These are phyloP conservation scores for Yarrowia porcina DNA, from an alignment of 805 yeast species.

Conservation along the genomic window DNA sequence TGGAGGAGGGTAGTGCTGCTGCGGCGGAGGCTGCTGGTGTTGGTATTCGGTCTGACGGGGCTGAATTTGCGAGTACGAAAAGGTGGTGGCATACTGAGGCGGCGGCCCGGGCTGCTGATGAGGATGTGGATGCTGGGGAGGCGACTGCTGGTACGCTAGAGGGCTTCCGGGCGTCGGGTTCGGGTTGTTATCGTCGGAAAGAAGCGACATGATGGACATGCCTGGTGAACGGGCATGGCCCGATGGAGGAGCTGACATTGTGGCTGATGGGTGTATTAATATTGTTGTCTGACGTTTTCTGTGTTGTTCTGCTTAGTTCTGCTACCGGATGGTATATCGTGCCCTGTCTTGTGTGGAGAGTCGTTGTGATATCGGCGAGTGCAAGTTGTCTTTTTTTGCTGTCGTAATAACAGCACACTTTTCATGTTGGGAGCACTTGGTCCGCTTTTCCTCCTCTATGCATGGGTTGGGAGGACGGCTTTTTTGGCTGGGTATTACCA, in stretches of 20 bases:
- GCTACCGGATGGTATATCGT: too few relatives aligned
- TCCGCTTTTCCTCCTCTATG: background rate
- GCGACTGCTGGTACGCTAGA: background rate
- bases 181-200: constrained; percentile 14
- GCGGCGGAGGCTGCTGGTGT: background rate
- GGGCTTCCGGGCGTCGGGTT: constrained; percentile 1
- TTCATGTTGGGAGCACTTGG: constrained; percentile 14
- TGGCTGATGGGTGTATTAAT: too few relatives aligned
- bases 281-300: too few relatives aligned
- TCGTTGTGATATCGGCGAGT: background rate
- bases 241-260: background rate
- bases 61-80: background rate
- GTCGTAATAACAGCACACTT: constrained; percentile 16
- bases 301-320: too few relatives aligned
- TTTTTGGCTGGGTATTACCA: background rate
- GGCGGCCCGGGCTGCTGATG: constrained; percentile 12
- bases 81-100: constrained; percentile 22
- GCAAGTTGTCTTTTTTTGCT: constrained; percentile 2
- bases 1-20: background rate
- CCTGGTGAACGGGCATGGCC: constrained; percentile 22
- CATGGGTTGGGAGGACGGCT: constrained; percentile 8
- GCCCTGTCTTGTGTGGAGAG: too few relatives aligned
- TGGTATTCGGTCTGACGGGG: background rate
- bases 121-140: constrained; percentile 6
- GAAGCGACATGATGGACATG: constrained; percentile 25